Evolutionary conservation across 192 early-diverging fungal genomes (phyloP).

Genomic region (Lunasporangiospora selenospora): DNA sequence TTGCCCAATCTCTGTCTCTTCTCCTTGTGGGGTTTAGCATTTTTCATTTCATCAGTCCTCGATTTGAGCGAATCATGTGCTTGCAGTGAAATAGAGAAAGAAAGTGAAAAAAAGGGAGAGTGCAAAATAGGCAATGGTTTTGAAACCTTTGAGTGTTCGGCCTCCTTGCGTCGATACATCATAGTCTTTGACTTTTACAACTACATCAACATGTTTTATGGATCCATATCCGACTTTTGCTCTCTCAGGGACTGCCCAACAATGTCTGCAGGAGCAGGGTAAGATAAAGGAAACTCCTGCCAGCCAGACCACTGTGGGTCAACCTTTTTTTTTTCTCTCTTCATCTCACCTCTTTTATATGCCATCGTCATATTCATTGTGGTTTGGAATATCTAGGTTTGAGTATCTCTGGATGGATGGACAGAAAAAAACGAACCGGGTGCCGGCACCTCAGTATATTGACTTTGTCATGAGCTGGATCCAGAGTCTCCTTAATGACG

Average conservation of each 20-base stretch:
- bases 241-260: constrained; percentile 81
- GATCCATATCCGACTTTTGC: constrained; percentile 90
- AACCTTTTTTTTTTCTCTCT: too few relatives aligned
- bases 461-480: constrained; percentile 92
- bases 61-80: too few relatives aligned
- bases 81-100: too few relatives aligned
- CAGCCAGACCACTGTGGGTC: too few relatives aligned
- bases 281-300: too few relatives aligned
- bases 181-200: constrained; percentile 94
- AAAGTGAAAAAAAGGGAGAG: too few relatives aligned
- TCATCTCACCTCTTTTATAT: too few relatives aligned
- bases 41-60: neutral
- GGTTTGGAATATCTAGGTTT: too few relatives aligned
- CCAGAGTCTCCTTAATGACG: constrained; percentile 87
- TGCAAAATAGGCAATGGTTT: too few relatives aligned
- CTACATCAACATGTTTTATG: constrained; percentile 91
- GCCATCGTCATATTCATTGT: too few relatives aligned
- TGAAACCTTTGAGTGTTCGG: too few relatives aligned
- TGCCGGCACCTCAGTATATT: constrained; percentile 94
- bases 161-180: neutral
- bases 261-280: constrained; percentile 87
- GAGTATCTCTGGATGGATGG: constrained; percentile 97
- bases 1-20: neutral
- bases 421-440: constrained; percentile 74
- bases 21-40: neutral